Evolutionary conservation across 1,284 basidiomycete genomes (phyloP), one percentile per base, ranked within the genome.

Genomic region (Ganoderma lingzhi): DNA sequence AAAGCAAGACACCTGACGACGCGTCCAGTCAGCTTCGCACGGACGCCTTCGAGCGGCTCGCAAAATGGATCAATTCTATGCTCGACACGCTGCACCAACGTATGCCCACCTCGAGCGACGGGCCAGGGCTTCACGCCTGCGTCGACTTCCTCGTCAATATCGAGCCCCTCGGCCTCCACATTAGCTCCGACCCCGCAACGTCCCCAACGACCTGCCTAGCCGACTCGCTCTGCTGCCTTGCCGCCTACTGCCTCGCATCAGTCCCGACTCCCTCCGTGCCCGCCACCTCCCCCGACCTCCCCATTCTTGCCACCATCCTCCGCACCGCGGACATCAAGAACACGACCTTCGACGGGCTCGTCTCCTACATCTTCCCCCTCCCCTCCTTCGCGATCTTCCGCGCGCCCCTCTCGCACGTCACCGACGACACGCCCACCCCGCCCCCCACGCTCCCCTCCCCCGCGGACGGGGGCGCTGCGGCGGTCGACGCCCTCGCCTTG

Each of bases 401-500:
- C 35, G 63, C 70, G 69, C 65, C 71, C 2, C 61, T 71, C 23
- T 66, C 71, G 10, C 44, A 71, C 5, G 17, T 51, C 30, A 37
- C 37, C 19, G 63, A 48, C 23, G 64, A 66, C 48, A 64, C 64
- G 3, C 66, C 68, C 17, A 71, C 74, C 10, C 73, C 72, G 4
- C 67, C 73, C 28, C 71, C 75, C 1, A 35, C 65, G 1, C 58
- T 48, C 1, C 37, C 44, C 2, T 51, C 59, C 12, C 23, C 55
- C 0, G 55, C 64, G 28, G 44, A 39, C 0, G 62, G 51, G 5
- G 65, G 64, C 0, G 45, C 74, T 17, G 62, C 65, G 2, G 67
- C 74, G 63, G 68, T 84, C 12, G 69, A 79, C 19, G 63, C 65
- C 0, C 81, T 84, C 65, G 82, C 85, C 0, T 71, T 71, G 3